phyloP scores from a whole-genome alignment of 1,284 basidiomycete species.

The Inonotus hispidus region DNA sequence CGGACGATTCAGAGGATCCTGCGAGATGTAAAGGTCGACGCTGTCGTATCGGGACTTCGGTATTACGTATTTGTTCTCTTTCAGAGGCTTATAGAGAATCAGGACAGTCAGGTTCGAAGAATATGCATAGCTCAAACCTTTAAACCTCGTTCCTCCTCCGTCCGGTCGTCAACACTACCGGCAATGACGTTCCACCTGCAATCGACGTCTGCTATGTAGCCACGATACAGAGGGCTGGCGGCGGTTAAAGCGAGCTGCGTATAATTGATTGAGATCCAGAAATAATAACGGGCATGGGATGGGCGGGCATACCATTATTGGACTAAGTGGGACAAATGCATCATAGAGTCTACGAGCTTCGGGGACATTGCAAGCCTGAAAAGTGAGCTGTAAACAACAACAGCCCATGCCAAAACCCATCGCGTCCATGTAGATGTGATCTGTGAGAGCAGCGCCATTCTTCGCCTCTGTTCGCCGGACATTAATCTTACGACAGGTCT shows the following conservation, averaged over 20 bases:
- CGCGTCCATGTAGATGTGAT: constrained; percentile 98
- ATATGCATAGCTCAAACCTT: constrained; percentile 43
- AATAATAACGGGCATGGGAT: too few species aligned
- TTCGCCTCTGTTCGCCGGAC: constrained; percentile 61
- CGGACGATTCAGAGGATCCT: constrained; percentile 80
- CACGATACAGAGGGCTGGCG: constrained; percentile 91
- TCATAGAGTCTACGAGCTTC: constrained; percentile 95
- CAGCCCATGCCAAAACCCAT: constrained; percentile 99
- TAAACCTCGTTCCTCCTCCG: constrained; percentile 87
- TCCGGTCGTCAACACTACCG: constrained; percentile 95
- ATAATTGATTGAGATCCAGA: background rate
- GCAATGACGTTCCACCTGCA: constrained; percentile 99
- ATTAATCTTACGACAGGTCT: background rate
- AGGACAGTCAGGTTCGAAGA: background rate
- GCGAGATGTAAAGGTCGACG: constrained; percentile 91
- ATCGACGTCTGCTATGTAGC: constrained; percentile 94
- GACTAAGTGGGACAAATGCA: constrained; percentile 88
- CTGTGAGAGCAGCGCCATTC: constrained; percentile 76
- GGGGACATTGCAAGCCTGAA: constrained; percentile 91
- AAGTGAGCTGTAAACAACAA: constrained; percentile 96
- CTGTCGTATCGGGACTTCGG: constrained; percentile 98
- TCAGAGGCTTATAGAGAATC: constrained; percentile 54
- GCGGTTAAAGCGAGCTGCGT: constrained; percentile 89
- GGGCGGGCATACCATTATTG: constrained; percentile 72
- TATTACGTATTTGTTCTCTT: constrained; percentile 70